phyloP scores from a whole-genome alignment of 495 filamentous ascomycete species.

The Penicillium paradoxum region DNA sequence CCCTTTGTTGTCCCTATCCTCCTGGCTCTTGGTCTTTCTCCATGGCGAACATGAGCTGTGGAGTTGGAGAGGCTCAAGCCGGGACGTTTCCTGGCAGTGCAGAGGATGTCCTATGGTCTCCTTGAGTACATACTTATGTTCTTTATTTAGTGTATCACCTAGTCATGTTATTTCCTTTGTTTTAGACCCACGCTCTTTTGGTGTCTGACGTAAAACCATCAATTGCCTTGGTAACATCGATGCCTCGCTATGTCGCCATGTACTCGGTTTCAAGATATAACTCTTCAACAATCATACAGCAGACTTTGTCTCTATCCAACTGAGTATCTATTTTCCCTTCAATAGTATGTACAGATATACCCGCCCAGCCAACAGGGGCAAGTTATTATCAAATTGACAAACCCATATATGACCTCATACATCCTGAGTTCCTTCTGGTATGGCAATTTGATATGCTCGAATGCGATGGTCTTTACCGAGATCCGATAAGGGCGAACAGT shows the following conservation, averaged over 20 bases:
- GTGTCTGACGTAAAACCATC: background rate
- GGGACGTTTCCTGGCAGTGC: slow-evolving; percentile 5
- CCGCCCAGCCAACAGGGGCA: background rate
- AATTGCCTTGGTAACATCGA: background rate
- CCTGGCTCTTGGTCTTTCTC: slow-evolving; percentile 2
- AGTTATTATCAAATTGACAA: background rate
- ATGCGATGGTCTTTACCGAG: slow-evolving; percentile 26
- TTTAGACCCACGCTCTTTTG: background rate
- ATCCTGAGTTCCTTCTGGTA: background rate
- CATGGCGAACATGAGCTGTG: slow-evolving; percentile 1
- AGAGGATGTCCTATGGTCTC: slow-evolving; percentile 16
- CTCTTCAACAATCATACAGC: slow-evolving; percentile 12
- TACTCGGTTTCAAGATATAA: background rate
- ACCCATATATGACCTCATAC: background rate
- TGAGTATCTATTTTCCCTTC: slow-evolving; percentile 10
- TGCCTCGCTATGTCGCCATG: background rate
- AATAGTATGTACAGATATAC: slow-evolving; percentile 21
- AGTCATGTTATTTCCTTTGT: slow-evolving; percentile 33
- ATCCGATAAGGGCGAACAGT: slow-evolving; percentile 54
- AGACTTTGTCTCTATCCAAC: slow-evolving; percentile 1
- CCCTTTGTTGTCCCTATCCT: slow-evolving; percentile 18
- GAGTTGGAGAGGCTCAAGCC: slow-evolving; percentile 1
- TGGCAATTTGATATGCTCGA: background rate
- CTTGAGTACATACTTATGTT: slow-evolving; percentile 33
- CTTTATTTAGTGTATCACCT: slow-evolving; percentile 32